A percentile compares a stretch with the other conserved stretches of the same genome.
Conservation (phyloP, 257 asterid genomes). For the Solanum arcanum region DNA sequence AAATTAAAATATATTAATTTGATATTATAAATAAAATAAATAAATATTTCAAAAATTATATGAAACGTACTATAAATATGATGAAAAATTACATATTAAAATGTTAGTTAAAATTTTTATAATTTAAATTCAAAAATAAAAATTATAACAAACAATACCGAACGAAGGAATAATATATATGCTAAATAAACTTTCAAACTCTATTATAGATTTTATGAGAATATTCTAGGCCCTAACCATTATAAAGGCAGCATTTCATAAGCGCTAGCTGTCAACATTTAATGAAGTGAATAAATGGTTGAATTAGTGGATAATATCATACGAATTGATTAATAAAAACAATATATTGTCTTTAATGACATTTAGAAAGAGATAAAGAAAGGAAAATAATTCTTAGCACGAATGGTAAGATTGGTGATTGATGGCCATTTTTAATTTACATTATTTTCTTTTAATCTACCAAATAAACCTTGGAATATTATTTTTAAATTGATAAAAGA, state of each 20-base stretch:
- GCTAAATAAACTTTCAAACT: not conserved
- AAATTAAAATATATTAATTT: fast-evolving
- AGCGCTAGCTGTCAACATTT: not conserved
- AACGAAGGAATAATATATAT: fast-evolving
- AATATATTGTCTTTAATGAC: not conserved
- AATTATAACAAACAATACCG: fast-evolving
- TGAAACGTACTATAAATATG: no score
- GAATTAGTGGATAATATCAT: not conserved
- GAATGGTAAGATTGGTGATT: not conserved
- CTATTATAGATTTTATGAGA: not conserved
- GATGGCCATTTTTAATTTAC: not conserved
- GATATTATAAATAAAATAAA: no score
- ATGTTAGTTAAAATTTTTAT: fast-evolving
- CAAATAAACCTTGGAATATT: not conserved
- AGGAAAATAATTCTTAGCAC: not conserved
- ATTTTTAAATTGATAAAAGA: not conserved
- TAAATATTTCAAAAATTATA: no score
- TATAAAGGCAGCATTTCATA: not conserved
- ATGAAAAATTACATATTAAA: no score
- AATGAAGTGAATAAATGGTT: no score
- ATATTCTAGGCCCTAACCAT: not conserved
- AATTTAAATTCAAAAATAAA: no score
- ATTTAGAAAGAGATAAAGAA: not conserved
- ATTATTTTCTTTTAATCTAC: not conserved
- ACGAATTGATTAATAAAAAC: no score